Percentiles rank a stretch among this genome's conserved stretches.
Evolutionary conservation across 2,329 filamentous ascomycete species (phyloP).

Genomic region (Penicillium concentricum): DNA sequence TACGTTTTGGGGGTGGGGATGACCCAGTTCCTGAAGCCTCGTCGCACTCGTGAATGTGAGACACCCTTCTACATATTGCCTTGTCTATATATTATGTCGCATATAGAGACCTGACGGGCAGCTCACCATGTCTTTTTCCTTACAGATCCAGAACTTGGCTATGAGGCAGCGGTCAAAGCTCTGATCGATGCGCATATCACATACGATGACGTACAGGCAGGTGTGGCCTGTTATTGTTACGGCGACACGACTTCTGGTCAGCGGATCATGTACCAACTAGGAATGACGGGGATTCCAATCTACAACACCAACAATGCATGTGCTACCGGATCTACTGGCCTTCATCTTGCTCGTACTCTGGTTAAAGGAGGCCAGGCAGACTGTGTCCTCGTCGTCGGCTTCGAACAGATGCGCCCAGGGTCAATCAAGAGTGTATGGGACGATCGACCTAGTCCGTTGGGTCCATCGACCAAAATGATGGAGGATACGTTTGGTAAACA

Average conservation of each 20-base stretch:
- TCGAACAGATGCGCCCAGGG: constrained; percentile 96
- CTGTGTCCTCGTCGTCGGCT: constrained; percentile 86
- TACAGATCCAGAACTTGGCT: constrained; percentile 66
- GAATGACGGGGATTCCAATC: constrained; percentile 92
- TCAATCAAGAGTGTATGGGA: constrained; percentile 79
- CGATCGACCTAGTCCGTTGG: constrained; percentile 76
- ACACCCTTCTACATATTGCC: not conserved
- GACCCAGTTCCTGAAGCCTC: constrained; percentile 98
- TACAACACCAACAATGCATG: constrained; percentile 99
- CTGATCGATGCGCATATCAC: constrained; percentile 74
- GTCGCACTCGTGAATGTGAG: constrained; percentile 89
- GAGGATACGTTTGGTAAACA: constrained; percentile 73
- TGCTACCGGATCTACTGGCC: constrained; percentile 83
- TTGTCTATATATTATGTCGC: too few relatives aligned
- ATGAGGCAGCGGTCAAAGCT: constrained; percentile 86
- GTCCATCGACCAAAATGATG: constrained; percentile 74
- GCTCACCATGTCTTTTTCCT: not conserved
- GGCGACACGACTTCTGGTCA: constrained; percentile 93
- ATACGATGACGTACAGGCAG: constrained; percentile 94
- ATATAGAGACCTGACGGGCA: not conserved
- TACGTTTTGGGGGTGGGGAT: constrained; percentile 97
- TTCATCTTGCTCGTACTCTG: constrained; percentile 77
- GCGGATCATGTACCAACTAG: constrained; percentile 97
- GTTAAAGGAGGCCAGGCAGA: constrained; percentile 79
- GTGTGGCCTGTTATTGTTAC: constrained; percentile 94